A percentile compares a stretch with the other conserved stretches of the same genome.
These are phyloP conservation scores for Coniochaeta prunicola DNA, from an alignment of 2,329 filamentous ascomycete species.

Conservation along the genomic window DNA sequence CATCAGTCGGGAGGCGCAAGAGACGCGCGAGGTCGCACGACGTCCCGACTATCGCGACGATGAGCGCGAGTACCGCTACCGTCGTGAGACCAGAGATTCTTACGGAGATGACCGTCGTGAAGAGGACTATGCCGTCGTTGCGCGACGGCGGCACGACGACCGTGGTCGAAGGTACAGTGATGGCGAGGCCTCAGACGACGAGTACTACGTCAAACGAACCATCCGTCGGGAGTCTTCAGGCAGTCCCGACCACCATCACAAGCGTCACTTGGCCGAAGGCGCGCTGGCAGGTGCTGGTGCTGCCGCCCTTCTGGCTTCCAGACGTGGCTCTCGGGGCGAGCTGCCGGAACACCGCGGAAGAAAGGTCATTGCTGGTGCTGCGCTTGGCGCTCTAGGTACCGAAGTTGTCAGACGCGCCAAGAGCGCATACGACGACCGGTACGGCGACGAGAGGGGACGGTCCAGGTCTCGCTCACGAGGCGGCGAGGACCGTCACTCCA, in stretches of 20 bases:
- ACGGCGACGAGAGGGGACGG: slow-evolving; percentile 27
- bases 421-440: slow-evolving; percentile 52
- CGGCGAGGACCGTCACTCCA: slow-evolving; percentile 29
- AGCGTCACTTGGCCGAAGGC: slow-evolving; percentile 55
- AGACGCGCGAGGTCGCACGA: slow-evolving; percentile 11
- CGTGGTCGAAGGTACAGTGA: slow-evolving; percentile 26
- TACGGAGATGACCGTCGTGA: slow-evolving; percentile 26
- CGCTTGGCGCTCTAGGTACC: slow-evolving; percentile 54
- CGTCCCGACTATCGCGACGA: slow-evolving; percentile 26
- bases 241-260: slow-evolving; percentile 42
- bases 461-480: slow-evolving; percentile 25
- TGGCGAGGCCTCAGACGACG: slow-evolving; percentile 28
- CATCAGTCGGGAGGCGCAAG: slow-evolving; percentile 6
- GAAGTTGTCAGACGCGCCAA: slow-evolving; percentile 53
- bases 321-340: slow-evolving; percentile 43
- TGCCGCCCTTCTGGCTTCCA: slow-evolving; percentile 50
- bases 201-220: slow-evolving; percentile 34
- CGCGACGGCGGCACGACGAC: slow-evolving; percentile 24
- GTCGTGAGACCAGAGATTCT: slow-evolving; percentile 33
- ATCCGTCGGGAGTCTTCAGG: slow-evolving; percentile 39
- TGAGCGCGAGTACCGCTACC: slow-evolving; percentile 44
- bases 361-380: slow-evolving; percentile 54
- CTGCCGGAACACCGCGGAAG: slow-evolving; percentile 44
- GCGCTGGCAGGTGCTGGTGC: slow-evolving; percentile 56
- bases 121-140: slow-evolving; percentile 24